Conservation (phyloP, 75 land plant genomes). For the Azolla pinnata region DNA sequence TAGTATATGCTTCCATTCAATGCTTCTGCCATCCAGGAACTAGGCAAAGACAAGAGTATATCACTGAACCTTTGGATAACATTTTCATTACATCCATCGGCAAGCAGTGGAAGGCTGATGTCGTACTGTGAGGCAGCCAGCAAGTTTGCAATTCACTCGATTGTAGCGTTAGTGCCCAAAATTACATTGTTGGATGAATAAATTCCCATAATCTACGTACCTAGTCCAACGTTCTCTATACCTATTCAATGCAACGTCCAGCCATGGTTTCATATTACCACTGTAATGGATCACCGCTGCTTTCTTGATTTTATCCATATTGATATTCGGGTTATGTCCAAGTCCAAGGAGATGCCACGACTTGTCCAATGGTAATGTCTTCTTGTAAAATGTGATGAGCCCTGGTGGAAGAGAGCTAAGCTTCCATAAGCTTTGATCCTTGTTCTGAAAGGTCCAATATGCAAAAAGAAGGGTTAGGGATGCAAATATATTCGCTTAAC, state of each 20-base stretch:
- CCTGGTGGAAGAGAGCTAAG: constrained; percentile 70
- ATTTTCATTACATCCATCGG: not conserved
- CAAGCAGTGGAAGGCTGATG: not conserved
- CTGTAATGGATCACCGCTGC: constrained; percentile 80
- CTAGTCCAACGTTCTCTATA: constrained; percentile 61
- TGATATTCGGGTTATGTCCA: constrained; percentile 74
- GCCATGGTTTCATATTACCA: constrained; percentile 82
- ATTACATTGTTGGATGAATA: constrained; percentile 61
- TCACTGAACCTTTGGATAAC: no score
- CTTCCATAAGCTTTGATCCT: constrained; percentile 67
- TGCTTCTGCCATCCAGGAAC: no score
- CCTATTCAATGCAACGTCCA: constrained; percentile 67
- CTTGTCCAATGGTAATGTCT: constrained; percentile 63
- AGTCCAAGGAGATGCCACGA: constrained; percentile 85
- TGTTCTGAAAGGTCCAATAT: constrained; percentile 44
- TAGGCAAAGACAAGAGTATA: no score
- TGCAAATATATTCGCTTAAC: no score
- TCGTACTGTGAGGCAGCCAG: not conserved
- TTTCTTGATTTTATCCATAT: constrained; percentile 48
- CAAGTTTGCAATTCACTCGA: not conserved
- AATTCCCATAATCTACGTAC: constrained; percentile 64
- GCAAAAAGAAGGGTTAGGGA: not conserved
- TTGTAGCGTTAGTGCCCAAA: constrained; percentile 30
- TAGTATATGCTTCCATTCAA: no score
- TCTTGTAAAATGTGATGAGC: constrained; percentile 60